Percentiles rank a stretch among this genome's conserved stretches.
These are phyloP conservation scores for Pseudogymnoascus sp. DNA, from an alignment of 2,329 filamentous ascomycete species.

Conservation along the genomic window DNA sequence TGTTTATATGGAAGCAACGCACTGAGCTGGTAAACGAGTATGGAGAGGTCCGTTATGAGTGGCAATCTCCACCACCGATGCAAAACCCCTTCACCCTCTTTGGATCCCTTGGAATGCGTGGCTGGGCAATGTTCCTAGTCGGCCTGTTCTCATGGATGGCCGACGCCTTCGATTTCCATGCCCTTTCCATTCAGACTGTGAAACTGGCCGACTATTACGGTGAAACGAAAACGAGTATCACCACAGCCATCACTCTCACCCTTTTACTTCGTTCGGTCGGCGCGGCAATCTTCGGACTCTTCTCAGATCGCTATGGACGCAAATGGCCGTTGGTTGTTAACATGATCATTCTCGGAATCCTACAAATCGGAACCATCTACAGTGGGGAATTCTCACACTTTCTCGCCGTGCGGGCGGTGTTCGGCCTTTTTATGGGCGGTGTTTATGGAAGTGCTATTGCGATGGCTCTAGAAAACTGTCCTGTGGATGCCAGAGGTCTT, in stretches of 20 bases:
- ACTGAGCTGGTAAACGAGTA: constrained; percentile 55
- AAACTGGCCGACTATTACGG: constrained; percentile 51
- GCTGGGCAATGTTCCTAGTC: constrained; percentile 67
- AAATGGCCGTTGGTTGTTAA: constrained; percentile 81
- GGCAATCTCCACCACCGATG: constrained; percentile 56
- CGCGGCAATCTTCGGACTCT: constrained; percentile 65
- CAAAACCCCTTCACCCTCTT: constrained; percentile 62
- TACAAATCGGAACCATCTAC: constrained; percentile 70
- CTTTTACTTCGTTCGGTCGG: constrained; percentile 66
- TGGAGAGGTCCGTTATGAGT: constrained; percentile 58
- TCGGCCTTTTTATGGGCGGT: constrained; percentile 75
- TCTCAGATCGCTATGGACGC: constrained; percentile 68
- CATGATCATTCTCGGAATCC: constrained; percentile 60
- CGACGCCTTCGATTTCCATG: constrained; percentile 77
- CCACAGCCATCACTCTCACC: constrained; percentile 29
- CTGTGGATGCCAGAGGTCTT: constrained; percentile 41
- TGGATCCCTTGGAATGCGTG: constrained; percentile 49
- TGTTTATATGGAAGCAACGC: constrained; percentile 67
- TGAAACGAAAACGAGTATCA: constrained; percentile 37
- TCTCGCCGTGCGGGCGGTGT: constrained; percentile 63
- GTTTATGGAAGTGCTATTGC: constrained; percentile 69
- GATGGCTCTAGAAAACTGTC: constrained; percentile 58
- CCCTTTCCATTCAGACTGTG: constrained; percentile 66
- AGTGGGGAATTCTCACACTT: constrained; percentile 42
- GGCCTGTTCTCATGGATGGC: constrained; percentile 70